phyloP scores from a whole-genome alignment of 2,329 filamentous ascomycete genomes.

The Aotearoamyces nothofagi region DNA sequence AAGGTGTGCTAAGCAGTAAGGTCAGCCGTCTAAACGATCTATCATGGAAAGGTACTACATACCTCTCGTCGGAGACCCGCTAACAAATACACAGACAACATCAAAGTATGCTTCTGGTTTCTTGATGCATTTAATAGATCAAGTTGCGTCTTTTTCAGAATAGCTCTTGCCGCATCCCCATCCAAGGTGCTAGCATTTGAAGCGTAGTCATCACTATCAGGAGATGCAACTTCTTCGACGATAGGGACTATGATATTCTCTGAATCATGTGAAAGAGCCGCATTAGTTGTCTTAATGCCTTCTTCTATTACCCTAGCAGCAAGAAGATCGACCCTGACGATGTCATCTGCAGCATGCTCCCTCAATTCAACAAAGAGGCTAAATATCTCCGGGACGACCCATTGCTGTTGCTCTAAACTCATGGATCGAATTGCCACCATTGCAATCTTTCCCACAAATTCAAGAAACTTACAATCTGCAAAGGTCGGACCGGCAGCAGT shows the following conservation, averaged over 20 bases:
- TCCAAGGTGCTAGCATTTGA: too few species aligned
- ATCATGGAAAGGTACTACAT: neutral
- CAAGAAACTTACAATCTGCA: too few species aligned
- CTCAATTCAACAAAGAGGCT: conserved; percentile 2
- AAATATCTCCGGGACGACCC: conserved; percentile 1
- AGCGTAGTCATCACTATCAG: too few species aligned
- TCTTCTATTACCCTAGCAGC: too few species aligned
- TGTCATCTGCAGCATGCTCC: too few species aligned
- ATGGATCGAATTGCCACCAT: conserved; percentile 2
- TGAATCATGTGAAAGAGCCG: too few species aligned
- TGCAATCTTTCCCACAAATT: conserved; percentile 11
- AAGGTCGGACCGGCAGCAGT: too few species aligned
- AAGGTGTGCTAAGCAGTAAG: too few species aligned
- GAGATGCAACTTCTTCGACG: too few species aligned
- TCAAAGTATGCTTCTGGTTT: neutral
- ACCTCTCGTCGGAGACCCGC: conserved; percentile 1
- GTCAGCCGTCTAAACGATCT: neutral
- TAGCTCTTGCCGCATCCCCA: neutral
- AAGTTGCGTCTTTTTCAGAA: neutral
- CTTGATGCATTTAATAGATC: neutral
- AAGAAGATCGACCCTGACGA: too few species aligned
- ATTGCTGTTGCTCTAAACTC: neutral
- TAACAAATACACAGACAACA: conserved; percentile 1
- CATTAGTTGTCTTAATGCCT: too few species aligned
- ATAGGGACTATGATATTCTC: too few species aligned